Base-by-base conservation (phyloP, 345 rosid species). In the Hypericum androsaemum region DNA sequence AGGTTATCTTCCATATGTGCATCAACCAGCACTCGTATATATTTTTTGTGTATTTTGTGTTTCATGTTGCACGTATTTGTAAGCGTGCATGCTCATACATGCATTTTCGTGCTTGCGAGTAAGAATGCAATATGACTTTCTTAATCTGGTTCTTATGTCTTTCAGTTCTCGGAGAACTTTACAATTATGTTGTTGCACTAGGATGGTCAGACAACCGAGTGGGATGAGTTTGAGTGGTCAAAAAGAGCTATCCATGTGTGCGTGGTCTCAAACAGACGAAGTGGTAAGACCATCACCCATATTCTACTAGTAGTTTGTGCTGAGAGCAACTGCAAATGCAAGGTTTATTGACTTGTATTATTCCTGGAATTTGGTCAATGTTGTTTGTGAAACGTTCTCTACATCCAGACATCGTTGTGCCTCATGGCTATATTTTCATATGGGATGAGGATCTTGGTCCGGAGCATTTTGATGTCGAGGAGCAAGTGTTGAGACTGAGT, bases 361-460 rank as follows among this genome's bases (percentile, higher is more conserved):
- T 40, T 41, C 47, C 56, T 22, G 56, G 56, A 39, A 58, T 62
- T 52, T 37, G 0, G 47, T 46, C 48, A 62, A 88, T 96, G 97
- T 92, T 96, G 98, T 88, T 77, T 45, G 90, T 88, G 8, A 92
- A 92, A 67, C 83, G 98, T 13, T 88, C 88, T 76, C 79, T 92
- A 53, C 98, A 88, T 68, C 98, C 98, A 3, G 89, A 83, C 66
- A 75, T 92, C 60, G 79, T 88, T 58, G 77, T 88, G 7, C 68
- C 88, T 7, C 88, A 85, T 63, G 98, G 88, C 10, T 88, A 92
- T 69, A 80, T 92, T 47, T 92, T 92, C 53, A 63, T 92, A 39
- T 92, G 96, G 98, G 98, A 92, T 39, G 96, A 92, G 67, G 98
- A 92, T 82, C 90, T 92, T 50, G 97, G 98, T 10, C 68, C 85